phyloP scores from a whole-genome alignment of 2,329 filamentous ascomycete species.

The Cladosporium sp. region DNA sequence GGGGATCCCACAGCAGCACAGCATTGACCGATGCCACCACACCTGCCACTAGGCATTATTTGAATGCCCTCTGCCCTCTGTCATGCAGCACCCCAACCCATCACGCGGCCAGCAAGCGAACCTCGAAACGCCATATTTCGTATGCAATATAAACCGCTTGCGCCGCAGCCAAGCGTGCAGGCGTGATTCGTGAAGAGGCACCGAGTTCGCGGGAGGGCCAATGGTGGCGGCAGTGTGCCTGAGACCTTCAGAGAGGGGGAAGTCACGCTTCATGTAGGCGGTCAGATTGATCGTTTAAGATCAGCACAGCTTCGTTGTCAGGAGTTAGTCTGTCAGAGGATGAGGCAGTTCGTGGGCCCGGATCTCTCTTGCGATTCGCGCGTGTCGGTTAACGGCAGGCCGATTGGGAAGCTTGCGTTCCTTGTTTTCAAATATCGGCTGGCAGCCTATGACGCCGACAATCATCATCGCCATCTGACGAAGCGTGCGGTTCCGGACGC shows the following conservation, averaged over 20 bases:
- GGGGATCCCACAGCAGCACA: slow-evolving; percentile 1
- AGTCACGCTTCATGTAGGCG: slow-evolving; percentile 12
- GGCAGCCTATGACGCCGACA: slow-evolving; percentile 2
- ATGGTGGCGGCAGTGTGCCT: slow-evolving; percentile 3
- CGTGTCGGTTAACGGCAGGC: slow-evolving; percentile 8
- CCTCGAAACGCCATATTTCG: slow-evolving; percentile 10
- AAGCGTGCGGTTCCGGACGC: neutral
- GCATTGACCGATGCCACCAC: slow-evolving; percentile 8
- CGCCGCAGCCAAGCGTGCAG: slow-evolving; percentile 9
- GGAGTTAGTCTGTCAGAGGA: neutral
- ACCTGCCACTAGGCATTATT: neutral
- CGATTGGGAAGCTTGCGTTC: slow-evolving; percentile 4
- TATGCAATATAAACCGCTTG: slow-evolving; percentile 15
- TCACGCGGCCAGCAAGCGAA: slow-evolving; percentile 9
- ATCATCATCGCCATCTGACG: slow-evolving; percentile 3
- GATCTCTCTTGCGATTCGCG: slow-evolving; percentile 1
- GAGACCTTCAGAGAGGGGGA: slow-evolving; percentile 2
- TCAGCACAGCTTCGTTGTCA: neutral
- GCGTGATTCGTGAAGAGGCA: slow-evolving; percentile 5
- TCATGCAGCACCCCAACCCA: neutral
- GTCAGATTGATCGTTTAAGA: neutral
- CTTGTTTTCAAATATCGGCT: neutral
- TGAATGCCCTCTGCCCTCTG: neutral
- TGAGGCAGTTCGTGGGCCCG: neutral
- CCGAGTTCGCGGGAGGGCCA: neutral